Conservation (phyloP, 1,284 basidiomycete species). For the Quambalaria eucalypti region DNA sequence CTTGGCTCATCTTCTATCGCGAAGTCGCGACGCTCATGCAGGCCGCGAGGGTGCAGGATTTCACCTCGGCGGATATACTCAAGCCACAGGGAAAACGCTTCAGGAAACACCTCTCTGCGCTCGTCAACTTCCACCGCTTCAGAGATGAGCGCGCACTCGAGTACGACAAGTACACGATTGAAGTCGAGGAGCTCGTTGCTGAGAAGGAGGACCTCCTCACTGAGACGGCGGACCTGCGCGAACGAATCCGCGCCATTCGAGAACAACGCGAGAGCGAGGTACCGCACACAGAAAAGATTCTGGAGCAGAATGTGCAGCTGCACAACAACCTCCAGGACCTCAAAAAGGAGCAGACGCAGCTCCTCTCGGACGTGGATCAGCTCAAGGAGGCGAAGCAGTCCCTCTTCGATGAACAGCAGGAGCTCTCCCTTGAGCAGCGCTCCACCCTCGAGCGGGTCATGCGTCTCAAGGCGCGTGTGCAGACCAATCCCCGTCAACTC, state of each 20-base stretch:
- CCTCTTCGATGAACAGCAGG: not conserved
- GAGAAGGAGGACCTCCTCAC: not conserved
- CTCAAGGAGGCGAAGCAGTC: not conserved
- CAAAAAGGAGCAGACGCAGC: not conserved
- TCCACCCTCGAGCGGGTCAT: not conserved
- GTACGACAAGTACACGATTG: not conserved
- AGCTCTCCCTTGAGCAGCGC: not conserved
- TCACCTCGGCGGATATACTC: slow-evolving; percentile 39
- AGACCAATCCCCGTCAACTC: not conserved
- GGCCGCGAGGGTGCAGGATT: slow-evolving; percentile 36
- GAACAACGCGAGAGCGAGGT: not conserved
- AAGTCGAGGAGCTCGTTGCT: not conserved
- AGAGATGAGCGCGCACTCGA: slow-evolving; percentile 3
- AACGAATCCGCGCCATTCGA: not conserved
- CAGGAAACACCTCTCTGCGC: slow-evolving; percentile 39
- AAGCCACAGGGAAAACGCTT: slow-evolving; percentile 40
- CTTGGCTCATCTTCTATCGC: not conserved
- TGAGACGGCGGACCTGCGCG: not conserved
- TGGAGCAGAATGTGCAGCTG: not conserved
- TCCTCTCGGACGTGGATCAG: not conserved
- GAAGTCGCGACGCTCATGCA: slow-evolving; percentile 23
- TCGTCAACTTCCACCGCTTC: slow-evolving; percentile 46
- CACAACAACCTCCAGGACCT: not conserved
- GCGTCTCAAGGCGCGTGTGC: not conserved
- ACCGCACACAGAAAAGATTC: not conserved